These are phyloP conservation scores for Teratosphaeria destructans DNA, from an alignment of 2,329 filamentous ascomycete genomes.

Conservation along the genomic window DNA sequence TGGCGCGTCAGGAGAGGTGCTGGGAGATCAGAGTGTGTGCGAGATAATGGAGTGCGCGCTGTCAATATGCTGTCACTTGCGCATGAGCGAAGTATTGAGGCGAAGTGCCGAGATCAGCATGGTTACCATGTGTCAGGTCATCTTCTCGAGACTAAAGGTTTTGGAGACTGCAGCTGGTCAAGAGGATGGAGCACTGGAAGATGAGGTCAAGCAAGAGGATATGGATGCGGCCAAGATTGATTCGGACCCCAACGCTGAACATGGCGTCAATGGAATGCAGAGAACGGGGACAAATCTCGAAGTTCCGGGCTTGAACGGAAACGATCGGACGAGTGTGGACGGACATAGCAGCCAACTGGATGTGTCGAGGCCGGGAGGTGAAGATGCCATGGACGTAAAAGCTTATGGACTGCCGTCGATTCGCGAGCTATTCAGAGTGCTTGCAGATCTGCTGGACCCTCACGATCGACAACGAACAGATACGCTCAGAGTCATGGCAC, in stretches of 20 bases:
- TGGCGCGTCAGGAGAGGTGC: slow-evolving; percentile 76
- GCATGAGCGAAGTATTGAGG: slow-evolving; percentile 81
- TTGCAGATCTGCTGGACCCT: slow-evolving; percentile 88
- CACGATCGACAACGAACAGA: slow-evolving; percentile 89
- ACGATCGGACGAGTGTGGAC: slow-evolving; percentile 25
- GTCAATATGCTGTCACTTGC: slow-evolving; percentile 90
- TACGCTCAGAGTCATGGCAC: slow-evolving; percentile 90
- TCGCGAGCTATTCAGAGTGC: slow-evolving; percentile 81
- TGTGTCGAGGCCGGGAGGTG: slow-evolving; percentile 28
- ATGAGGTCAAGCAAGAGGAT: slow-evolving; percentile 51
- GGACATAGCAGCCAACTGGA: slow-evolving; percentile 35
- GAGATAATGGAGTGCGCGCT: slow-evolving; percentile 99
- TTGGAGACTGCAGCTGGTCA: slow-evolving; percentile 63
- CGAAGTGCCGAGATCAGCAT: slow-evolving; percentile 92
- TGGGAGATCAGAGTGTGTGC: slow-evolving; percentile 97
- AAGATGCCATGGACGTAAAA: slow-evolving; percentile 50
- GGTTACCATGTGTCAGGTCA: slow-evolving; percentile 98
- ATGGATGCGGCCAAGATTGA: slow-evolving; percentile 77
- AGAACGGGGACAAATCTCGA: slow-evolving; percentile 52
- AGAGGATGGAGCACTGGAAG: slow-evolving; percentile 55
- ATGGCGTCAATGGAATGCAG: slow-evolving; percentile 33
- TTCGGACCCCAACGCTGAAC: slow-evolving; percentile 39
- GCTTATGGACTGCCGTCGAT: slow-evolving; percentile 94
- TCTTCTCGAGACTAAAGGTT: slow-evolving; percentile 86
- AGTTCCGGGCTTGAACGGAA: slow-evolving; percentile 22